Base-by-base conservation (phyloP, 2,329 filamentous ascomycete species). In the Grosmannia clavigera region DNA sequence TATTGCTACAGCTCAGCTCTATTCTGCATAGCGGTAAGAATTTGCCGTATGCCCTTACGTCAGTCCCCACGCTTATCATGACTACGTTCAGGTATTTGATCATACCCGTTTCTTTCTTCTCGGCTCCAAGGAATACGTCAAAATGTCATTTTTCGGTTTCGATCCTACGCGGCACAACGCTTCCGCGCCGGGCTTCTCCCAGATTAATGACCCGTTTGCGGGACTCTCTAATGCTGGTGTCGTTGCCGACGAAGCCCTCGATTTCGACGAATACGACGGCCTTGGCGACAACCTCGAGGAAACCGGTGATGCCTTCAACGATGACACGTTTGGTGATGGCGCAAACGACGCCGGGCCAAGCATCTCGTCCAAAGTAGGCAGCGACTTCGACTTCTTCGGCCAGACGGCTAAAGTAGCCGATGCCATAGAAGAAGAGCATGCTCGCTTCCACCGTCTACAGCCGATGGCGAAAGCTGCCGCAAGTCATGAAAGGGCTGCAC, bases 261-360 rank as follows among this genome's bases (percentile, higher is more conserved):
- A 97, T 68, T 99, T 97, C 67, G 94, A 99, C 68, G 97, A 92
- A 46, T 97, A 97, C 71, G 94, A 99, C 73, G 92, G 92, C 22
- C 79, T 99, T 50, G 94, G 91, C 60, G 88, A 96, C 69, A 85
- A 88, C 72, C 85, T 99, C 43, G 86, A 96, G 68, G 92, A 99
- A 71, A 86, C 88, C 25, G 89, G 92, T 68, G 94, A 99, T 77
- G 90, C 82, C 57, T 90, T 96, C 79, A 99, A 99, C 73, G 90
- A 97, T 68, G 94, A 97, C 70, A 99, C 94, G 2, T 99, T 99
- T 70, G 89, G 82, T 31, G 69, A 76, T 51, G 73, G 57, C 9
- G 58, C 54, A 19, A 55, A 50, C 12, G 53, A 25, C 14, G 70
- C 69, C 60, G 74, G 72, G 43, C 75, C 71, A 33, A 62, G 59